Conservation (phyloP, 148 eudicot species). For the Bassia scoparia region DNA sequence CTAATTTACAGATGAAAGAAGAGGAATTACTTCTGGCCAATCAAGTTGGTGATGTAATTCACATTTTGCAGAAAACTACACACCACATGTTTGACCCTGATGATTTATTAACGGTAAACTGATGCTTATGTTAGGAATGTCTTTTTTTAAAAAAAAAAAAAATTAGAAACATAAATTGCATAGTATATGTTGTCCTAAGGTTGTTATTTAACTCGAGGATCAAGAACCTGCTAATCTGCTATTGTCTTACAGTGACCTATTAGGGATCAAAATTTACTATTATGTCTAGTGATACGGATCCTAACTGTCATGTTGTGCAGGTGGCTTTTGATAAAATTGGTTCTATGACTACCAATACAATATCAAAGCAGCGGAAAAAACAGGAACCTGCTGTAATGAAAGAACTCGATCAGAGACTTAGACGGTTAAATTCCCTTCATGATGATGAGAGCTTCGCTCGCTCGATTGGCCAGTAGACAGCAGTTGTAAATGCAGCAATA, state of each 20-base stretch:
- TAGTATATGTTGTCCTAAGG: not conserved
- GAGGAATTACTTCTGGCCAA: slow-evolving; percentile 66
- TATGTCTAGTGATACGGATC: too few species aligned
- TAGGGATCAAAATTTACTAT: too few species aligned
- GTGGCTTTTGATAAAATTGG: slow-evolving; percentile 91
- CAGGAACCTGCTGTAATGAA: slow-evolving; percentile 97
- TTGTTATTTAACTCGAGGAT: too few species aligned
- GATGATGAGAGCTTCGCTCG: slow-evolving; percentile 29
- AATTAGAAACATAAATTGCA: too few species aligned
- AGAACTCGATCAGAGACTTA: slow-evolving; percentile 75
- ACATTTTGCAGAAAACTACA: slow-evolving; percentile 71
- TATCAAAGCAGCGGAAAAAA: slow-evolving; percentile 91
- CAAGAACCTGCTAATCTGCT: too few species aligned
- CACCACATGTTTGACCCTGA: slow-evolving; percentile 99
- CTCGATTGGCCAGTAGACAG: not conserved
- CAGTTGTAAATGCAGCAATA: slow-evolving; percentile 6
- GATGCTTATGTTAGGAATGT: not conserved
- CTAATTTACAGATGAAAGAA: slow-evolving; percentile 80
- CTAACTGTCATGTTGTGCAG: slow-evolving; percentile 33
- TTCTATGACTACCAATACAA: slow-evolving; percentile 65
- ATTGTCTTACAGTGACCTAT: too few species aligned
- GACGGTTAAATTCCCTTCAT: slow-evolving; percentile 59
- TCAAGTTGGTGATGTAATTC: slow-evolving; percentile 86
- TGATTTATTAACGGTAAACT: slow-evolving; percentile 73
- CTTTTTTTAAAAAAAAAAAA: too few species aligned